Evolutionary conservation across 2,329 filamentous ascomycete genomes (phyloP).

Genomic region (Xylariaceae sp.): DNA sequence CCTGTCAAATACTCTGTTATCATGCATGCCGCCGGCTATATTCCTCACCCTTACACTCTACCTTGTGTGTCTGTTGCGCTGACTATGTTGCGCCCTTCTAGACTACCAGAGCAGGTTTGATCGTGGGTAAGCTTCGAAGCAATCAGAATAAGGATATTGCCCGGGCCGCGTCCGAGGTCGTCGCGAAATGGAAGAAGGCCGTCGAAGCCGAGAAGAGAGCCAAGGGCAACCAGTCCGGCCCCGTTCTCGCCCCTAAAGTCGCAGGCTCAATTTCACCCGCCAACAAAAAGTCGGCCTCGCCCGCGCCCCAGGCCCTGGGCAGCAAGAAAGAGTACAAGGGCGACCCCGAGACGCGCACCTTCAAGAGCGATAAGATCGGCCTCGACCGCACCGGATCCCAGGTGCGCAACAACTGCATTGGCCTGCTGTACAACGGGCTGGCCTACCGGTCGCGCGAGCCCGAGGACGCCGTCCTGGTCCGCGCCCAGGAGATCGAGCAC

Average conservation of each 20-base stretch:
- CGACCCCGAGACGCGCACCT: conserved; percentile 71
- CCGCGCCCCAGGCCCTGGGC: conserved; percentile 40
- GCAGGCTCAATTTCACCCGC: conserved; percentile 49
- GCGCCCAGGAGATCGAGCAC: conserved; percentile 73
- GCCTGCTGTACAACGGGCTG: conserved; percentile 88
- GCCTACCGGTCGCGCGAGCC: conserved; percentile 63
- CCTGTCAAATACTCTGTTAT: no score
- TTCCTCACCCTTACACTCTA: no score
- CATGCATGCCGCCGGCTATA: no score
- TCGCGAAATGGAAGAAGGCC: conserved; percentile 78
- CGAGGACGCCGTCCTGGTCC: conserved; percentile 62
- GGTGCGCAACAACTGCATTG: conserved; percentile 76
- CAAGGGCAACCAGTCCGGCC: conserved; percentile 24
- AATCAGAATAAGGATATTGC: conserved; percentile 78
- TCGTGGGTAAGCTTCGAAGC: conserved; percentile 71
- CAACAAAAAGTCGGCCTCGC: conserved; percentile 27
- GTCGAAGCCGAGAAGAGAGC: conserved; percentile 58
- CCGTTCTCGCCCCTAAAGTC: conserved; percentile 29
- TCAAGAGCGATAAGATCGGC: conserved; percentile 74
- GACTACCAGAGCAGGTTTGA: conserved; percentile 84
- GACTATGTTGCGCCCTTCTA: conserved; percentile 20
- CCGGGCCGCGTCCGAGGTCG: conserved; percentile 70
- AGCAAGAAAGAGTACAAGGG: conserved; percentile 46
- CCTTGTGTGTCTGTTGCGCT: no score
- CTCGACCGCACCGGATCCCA: conserved; percentile 65